Evolutionary conservation across 2,329 filamentous ascomycete species (phyloP), one percentile per base, ranked within the genome.

Genomic region (Chaetomium olivaceum): DNA sequence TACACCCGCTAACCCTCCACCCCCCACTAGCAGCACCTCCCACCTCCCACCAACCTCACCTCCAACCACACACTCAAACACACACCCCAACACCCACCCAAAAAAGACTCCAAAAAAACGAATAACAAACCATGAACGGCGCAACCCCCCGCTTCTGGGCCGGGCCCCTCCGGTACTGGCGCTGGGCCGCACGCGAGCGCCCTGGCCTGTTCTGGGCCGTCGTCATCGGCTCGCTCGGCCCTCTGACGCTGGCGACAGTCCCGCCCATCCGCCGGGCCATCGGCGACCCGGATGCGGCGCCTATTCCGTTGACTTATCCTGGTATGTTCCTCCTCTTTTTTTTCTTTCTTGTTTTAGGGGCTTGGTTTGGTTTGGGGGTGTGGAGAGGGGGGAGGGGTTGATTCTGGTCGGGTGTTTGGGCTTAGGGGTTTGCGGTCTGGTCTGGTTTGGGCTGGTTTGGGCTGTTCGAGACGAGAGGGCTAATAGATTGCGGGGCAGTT

Each of bases 161-260:
- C 71, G 85, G 86, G 66, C 95, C 95, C 70, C 75, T 96, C 77
- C 88, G 88, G 74, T 98, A 97, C 87, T 80, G 91, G 74, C 89
- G 89, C 80, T 98, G 93, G 92, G 89, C 93, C 61, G 85, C 91
- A 59, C 89, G 92, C 80, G 90, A 95, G 79, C 91, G 91, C 78
- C 95, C 95, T 60, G 93, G 93, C 66, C 90, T 93, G 81, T 96
- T 97, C 85, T 98, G 88, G 86, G 92, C 91, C 73, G 81, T 92
- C 74, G 76, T 91, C 65, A 81, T 98, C 71, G 94, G 91, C 72
- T 81, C 79, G 70, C 74, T 87, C 63, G 93, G 93, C 12, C 95
- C 94, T 43, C 78, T 91, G 64, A 80, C 86, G 65, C 81, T 96
- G 69, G 77, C 90, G 66, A 82, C 85, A 64, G 89, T 92, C 1